Evolutionary conservation across 192 early-diverging fungal genomes (phyloP), one percentile per base, ranked within the genome.

Genomic region (Backusella australiensis): DNA sequence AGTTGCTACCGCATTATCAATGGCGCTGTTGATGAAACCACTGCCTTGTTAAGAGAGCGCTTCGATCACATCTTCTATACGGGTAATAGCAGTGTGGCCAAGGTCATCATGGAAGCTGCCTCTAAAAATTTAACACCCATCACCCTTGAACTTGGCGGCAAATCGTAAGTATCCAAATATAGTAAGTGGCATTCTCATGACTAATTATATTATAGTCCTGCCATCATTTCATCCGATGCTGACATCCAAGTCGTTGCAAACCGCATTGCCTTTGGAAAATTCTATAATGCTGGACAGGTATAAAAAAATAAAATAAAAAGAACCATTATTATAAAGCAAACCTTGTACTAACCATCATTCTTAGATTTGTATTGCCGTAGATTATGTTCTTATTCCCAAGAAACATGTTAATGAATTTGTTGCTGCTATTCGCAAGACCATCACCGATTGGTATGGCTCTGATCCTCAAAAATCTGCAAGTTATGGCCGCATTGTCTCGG

Each of bases 51-150:
- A n/a, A 81, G 85, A 38, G 80, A 92, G 35, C 87, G 86, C 66
- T 97, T 95, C 68, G 95, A 99, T 82, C 92, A 95, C 80, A 96
- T 95, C 75, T 96, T 95, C 73, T 99, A 95, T 84, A 99, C 97
- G 0, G 97, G 97, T 65, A 92, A 87, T 77, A 89, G 89, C 7
- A 53, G 68, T 19, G 92, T 99, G 26, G 97, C 92, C 44, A 92
- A 90, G 71, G 86, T 96, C 35, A 88, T 97, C 29, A 93, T 94
- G 86, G 46, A 66, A 21, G 96, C 96, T 26, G 96, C 96, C 14
- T 90, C 93, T n/a, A 91, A 96, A 80, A 86, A 95, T 67, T 86
- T 96, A 52, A 93, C 96, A 4, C 91, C 93, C 17, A 92, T 95
- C 11, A 91, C 94, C 53, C 88, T 99, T 41, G 97, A 97, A 82